A percentile compares a stretch with the other conserved stretches of the same genome.
These are phyloP conservation scores for Ophiosphaerella herpotricha DNA, from an alignment of 2,329 filamentous ascomycete species.

Conservation along the genomic window DNA sequence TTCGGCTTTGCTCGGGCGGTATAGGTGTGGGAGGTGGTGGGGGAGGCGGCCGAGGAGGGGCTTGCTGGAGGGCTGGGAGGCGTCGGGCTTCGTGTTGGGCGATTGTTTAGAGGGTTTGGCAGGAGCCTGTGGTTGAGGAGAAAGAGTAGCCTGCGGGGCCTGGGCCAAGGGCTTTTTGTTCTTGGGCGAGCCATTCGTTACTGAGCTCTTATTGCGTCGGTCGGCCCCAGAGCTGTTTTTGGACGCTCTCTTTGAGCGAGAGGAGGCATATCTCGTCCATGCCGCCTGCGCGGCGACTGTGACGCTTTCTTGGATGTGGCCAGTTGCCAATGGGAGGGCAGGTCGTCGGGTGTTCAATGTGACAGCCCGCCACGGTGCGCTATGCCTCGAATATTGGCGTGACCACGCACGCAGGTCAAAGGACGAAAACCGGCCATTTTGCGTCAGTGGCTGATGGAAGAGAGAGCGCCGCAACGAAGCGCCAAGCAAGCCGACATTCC, in stretches of 20 bases:
- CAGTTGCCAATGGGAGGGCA: conserved; percentile 3
- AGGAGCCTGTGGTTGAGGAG: conserved; percentile 34
- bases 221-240: conserved; percentile 19
- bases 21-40: conserved; percentile 66
- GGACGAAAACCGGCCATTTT: conserved; percentile 19
- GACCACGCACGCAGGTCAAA: conserved; percentile 11
- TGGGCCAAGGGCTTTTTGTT: conserved; percentile 19
- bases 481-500: conserved; percentile 49
- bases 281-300: conserved; percentile 31
- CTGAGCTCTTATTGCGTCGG: conserved; percentile 46
- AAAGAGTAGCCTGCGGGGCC: conserved; percentile 39
- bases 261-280: conserved; percentile 38
- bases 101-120: conserved; percentile 24
- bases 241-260: conserved; percentile 19
- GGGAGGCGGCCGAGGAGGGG: conserved; percentile 61
- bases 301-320: conserved; percentile 23
- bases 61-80: conserved; percentile 35
- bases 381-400: conserved; percentile 8
- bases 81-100: conserved; percentile 26
- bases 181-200: conserved; percentile 31
- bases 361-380: conserved; percentile 12
- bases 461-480: conserved; percentile 39
- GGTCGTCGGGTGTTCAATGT: conserved; percentile 10
- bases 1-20: conserved; percentile 91
- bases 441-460: conserved; percentile 31